Base-by-base conservation (phyloP, 371 early-diverging fungal genomes). In the Chytridiales sp. region DNA sequence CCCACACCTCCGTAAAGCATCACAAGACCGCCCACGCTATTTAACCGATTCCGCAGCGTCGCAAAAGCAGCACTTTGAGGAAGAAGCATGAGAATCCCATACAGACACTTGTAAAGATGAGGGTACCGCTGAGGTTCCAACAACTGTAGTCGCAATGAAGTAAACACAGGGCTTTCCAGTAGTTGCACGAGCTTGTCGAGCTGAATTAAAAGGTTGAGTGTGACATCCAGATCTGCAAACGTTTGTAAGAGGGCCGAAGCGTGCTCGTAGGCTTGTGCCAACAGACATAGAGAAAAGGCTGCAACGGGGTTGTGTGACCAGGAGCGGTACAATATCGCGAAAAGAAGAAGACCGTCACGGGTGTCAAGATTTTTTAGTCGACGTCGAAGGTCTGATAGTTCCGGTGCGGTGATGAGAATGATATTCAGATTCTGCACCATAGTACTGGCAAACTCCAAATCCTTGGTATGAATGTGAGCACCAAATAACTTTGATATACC, bases 251-350 rank as follows among this genome's bases (percentile, higher is more conserved):
- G 79, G 31, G 81, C 82, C 11, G 66, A 43, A 0, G 89, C 89
- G 64, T 91, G 90, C 60, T 92, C 93, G 66, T 95, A 95, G 22
- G 87, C 87, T 70, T 93, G 93, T 27, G 94, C 86, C 39, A 94
- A 72, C 31, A 95, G 77, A 48, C 94, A 94, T 3, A 95, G 78
- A 1, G 91, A 86, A 62, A 95, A 88, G 1, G 90, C 81, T 1
- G 94, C 83, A 0, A 94, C 89, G 5, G 96, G 87, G 67, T 89
- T 92, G 70, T 94, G 93, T 55, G 89, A 90, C 96, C 96, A 95
- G 1, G 91, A 87, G 34, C 84, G 77, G 72, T 93, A 94, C 11
- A 95, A 72, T 1, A 82, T 72, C 29, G 81, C 77, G 61, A 94
- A 95, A 8, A 95, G 64, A 13, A 63, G 50, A 27, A 67, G 47